Percentiles rank a stretch among this genome's conserved stretches.
These are phyloP conservation scores for Tricholoma terreum DNA, from an alignment of 768 basidiomycete species.

Conservation along the genomic window DNA sequence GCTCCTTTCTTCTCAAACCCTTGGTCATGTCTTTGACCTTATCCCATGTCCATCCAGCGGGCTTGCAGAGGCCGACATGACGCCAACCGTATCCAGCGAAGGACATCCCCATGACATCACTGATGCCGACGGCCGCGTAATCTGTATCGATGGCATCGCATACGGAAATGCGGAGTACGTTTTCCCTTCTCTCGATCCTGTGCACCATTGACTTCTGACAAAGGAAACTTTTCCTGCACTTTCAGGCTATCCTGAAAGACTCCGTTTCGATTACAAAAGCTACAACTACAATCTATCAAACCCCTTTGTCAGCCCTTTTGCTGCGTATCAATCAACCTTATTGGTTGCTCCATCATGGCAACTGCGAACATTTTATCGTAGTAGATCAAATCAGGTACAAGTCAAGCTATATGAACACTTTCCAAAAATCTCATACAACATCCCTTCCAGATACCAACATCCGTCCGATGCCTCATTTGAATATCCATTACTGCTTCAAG, in stretches of 20 bases:
- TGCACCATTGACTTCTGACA: slow-evolving; percentile 34
- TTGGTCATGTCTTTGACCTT: slow-evolving; percentile 55
- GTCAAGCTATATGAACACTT: not conserved
- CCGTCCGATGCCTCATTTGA: slow-evolving; percentile 50
- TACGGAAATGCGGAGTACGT: slow-evolving; percentile 59
- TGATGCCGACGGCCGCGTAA: slow-evolving; percentile 38
- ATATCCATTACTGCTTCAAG: slow-evolving; percentile 68
- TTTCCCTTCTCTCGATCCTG: slow-evolving; percentile 18
- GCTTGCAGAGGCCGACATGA: slow-evolving; percentile 24
- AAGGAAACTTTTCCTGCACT: slow-evolving; percentile 23
- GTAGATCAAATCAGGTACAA: slow-evolving; percentile 69
- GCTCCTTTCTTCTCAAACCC: slow-evolving; percentile 67
- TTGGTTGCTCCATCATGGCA: slow-evolving; percentile 77
- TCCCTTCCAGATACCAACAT: slow-evolving; percentile 49
- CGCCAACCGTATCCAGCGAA: slow-evolving; percentile 12
- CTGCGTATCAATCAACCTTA: slow-evolving; percentile 74
- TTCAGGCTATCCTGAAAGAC: slow-evolving; percentile 30
- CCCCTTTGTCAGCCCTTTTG: slow-evolving; percentile 49
- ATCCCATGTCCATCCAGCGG: slow-evolving; percentile 66
- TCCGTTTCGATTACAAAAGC: slow-evolving; percentile 34
- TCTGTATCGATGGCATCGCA: slow-evolving; percentile 58
- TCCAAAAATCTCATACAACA: not conserved
- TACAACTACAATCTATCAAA: slow-evolving; percentile 42
- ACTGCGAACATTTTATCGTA: slow-evolving; percentile 78
- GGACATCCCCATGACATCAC: slow-evolving; percentile 19